Base-by-base conservation (phyloP, 148 eudicot species). In the Silene uniflora region DNA sequence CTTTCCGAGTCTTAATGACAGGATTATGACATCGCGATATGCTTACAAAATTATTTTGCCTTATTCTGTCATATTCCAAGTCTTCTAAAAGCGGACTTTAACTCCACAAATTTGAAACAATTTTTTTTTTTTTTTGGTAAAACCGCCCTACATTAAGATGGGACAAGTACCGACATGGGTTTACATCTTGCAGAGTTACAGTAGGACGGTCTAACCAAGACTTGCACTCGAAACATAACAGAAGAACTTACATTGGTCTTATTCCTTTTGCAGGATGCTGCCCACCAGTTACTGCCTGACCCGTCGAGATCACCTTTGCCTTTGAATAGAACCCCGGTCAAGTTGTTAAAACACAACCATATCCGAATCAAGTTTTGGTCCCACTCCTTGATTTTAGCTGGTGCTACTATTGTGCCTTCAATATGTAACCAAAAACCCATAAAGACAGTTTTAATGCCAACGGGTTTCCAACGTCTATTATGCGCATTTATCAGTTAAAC, bases 261-360 rank as follows among this genome's bases (percentile, higher is more conserved):
- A 86, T 92, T 92, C 82, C 73, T 95, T 84, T 95, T 95, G 91
- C 99, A 95, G 68, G 99, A 95, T 42, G 96, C 97, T 32, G 89
- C 97, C 98, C 99, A 95, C 99, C 99, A 95, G 80, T 89, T 91
- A 86, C 88, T 85, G 72, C 99, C 99, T 35, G 98, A 95, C 39
- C 99, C 99, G 86, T 95, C 98, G 77, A 95, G 81, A 67, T 92
- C 92, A 62, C 98, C 99, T 44, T 62, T 77, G 61, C 99, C 99
- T 81, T 88, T 92, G 80, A 95, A 95, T 79, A 49, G 7, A n/a
- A 82, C 91, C 22, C 83, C 76, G 17, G 76, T 87, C 58, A 95
- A 80, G 79, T 92, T 89, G 81, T 79, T 88, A 82, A 92, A 95
- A 54, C 72, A 80, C 76, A 95, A 90, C 99, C 97, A 95, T 52